Evolutionary conservation across 1,284 basidiomycete genomes (phyloP).

Genomic region (Lentinus polychrous): DNA sequence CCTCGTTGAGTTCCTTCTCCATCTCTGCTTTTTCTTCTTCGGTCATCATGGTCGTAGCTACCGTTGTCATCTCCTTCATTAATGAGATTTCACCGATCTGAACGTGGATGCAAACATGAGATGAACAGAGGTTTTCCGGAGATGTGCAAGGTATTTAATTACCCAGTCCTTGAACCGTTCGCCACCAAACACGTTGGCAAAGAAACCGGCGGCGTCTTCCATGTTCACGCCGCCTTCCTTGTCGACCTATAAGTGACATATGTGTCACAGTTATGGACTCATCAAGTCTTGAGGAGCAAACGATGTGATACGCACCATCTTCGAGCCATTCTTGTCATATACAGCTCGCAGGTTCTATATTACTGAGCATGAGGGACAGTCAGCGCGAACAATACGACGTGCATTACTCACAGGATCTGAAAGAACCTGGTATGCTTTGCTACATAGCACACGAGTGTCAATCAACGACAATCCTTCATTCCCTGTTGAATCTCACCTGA

Average conservation of each 20-base stretch:
- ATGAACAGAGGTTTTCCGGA: not conserved
- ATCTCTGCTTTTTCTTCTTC: conserved; percentile 90
- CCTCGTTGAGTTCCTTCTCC: conserved; percentile 62
- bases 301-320: conserved; percentile 48
- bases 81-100: conserved; percentile 91
- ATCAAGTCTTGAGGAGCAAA: not conserved
- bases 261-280: not conserved
- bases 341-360: conserved; percentile 77
- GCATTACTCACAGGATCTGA: conserved; percentile 66
- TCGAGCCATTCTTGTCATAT: conserved; percentile 94
- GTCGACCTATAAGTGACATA: conserved; percentile 42
- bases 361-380: conserved; percentile 16
- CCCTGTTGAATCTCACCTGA: conserved; percentile 42
- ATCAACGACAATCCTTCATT: not conserved
- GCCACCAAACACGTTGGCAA: conserved; percentile 88
- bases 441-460: conserved; percentile 25
- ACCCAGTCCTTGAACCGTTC: conserved; percentile 84
- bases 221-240: conserved; percentile 64
- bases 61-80: conserved; percentile 84
- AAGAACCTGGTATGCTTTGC: conserved; percentile 88
- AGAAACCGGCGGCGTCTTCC: conserved; percentile 87
- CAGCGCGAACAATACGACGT: conserved; percentile 6
- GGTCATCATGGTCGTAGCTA: conserved; percentile 76
- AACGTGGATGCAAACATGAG: not conserved
- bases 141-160: not conserved